phyloP scores from a whole-genome alignment of 1,139 yeast species.

The Geotrichum bryndzae region DNA sequence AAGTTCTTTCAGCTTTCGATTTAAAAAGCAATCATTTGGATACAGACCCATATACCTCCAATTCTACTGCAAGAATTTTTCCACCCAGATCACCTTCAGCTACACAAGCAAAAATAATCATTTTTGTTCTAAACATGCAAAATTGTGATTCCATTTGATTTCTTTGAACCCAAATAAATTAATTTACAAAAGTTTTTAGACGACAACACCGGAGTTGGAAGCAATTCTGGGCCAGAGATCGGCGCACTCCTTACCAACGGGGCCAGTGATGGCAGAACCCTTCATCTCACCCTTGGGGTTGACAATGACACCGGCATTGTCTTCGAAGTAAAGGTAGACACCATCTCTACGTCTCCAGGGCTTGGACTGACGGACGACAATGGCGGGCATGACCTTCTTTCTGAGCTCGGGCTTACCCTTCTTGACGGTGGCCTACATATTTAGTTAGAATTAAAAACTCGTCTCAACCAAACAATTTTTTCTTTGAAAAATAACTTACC shows the following conservation, averaged over 20 bases:
- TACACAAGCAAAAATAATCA: background rate
- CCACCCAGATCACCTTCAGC: background rate
- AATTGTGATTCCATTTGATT: background rate
- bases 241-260: conserved; percentile 99
- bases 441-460: background rate
- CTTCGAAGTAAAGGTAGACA: conserved; percentile 98
- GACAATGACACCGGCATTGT: conserved; percentile 99
- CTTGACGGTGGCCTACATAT: conserved; percentile 80
- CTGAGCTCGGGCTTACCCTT: conserved; percentile 99
- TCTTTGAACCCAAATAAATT: conserved; percentile 1
- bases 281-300: conserved; percentile 99
- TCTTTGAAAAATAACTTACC: conserved; percentile 32
- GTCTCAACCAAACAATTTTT: background rate
- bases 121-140: background rate
- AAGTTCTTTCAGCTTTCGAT: background rate
- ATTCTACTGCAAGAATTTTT: too few relatives aligned
- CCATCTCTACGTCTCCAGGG: conserved; percentile 99
- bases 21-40: too few relatives aligned
- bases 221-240: conserved; percentile 99
- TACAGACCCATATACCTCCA: too few relatives aligned
- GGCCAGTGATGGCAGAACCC: conserved; percentile 99
- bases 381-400: conserved; percentile 99
- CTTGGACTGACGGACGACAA: conserved; percentile 98
- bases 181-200: conserved; percentile 44
- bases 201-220: conserved; percentile 99